phyloP scores from a whole-genome alignment of 805 yeast species.

The Myxozyma sirexii region DNA sequence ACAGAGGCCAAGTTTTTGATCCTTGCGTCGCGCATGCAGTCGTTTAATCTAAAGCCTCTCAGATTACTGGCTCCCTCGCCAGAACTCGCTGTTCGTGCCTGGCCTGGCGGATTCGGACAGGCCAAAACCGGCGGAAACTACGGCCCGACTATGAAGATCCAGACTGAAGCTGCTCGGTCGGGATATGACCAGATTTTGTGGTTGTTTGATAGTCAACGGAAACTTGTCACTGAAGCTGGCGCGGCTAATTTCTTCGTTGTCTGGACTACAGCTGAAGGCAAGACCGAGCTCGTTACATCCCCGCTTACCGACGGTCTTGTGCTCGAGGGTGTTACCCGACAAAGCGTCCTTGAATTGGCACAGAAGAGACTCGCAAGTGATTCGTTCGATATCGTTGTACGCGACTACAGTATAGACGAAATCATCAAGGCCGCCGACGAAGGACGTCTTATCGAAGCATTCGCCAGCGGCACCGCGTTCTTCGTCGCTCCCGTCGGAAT shows the following conservation, averaged over 20 bases:
- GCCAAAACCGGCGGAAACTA: slow-evolving; percentile 59
- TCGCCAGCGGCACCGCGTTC: slow-evolving; percentile 59
- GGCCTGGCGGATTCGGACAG: slow-evolving; percentile 62
- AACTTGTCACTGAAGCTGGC: slow-evolving; percentile 58
- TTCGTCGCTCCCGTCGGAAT: slow-evolving; percentile 53
- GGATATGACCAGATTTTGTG: slow-evolving; percentile 58
- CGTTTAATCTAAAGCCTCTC: slow-evolving; percentile 54
- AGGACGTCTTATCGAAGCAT: slow-evolving; percentile 56
- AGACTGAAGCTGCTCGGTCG: slow-evolving; percentile 49
- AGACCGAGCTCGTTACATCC: slow-evolving; percentile 54
- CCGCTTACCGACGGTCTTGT: slow-evolving; percentile 55
- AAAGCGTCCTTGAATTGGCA: slow-evolving; percentile 50
- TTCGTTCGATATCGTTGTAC: slow-evolving; percentile 48
- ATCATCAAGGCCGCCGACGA: slow-evolving; percentile 50
- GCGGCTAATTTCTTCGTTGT: slow-evolving; percentile 58
- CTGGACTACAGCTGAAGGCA: slow-evolving; percentile 46
- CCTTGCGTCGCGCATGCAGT: slow-evolving; percentile 51
- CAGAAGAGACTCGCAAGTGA: slow-evolving; percentile 41
- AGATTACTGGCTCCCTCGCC: slow-evolving; percentile 55
- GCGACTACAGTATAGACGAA: slow-evolving; percentile 52
- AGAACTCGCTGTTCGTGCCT: slow-evolving; percentile 51
- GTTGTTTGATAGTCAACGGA: slow-evolving; percentile 54
- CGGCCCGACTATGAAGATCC: slow-evolving; percentile 55
- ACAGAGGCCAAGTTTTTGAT: slow-evolving; percentile 49
- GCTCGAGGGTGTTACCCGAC: slow-evolving; percentile 57